Evolutionary conservation across 306 rosid species (phyloP).

Genomic region (Dicorynia guianensis): DNA sequence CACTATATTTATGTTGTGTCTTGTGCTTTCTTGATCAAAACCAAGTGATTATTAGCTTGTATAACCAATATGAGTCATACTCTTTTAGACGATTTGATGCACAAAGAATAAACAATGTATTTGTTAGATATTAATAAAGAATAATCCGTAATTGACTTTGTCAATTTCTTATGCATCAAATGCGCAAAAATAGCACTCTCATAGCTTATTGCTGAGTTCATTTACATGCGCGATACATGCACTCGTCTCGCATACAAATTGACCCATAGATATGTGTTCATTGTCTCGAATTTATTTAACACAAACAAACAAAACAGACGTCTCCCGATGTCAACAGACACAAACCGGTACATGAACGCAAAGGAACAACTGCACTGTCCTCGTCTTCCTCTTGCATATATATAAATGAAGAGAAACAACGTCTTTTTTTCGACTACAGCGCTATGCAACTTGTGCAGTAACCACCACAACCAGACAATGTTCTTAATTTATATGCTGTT

Average conservation of each 20-base stretch:
- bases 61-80: no score
- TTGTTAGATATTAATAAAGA: no score
- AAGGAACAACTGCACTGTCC: conserved; percentile 24
- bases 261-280: neutral
- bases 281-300: neutral
- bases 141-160: no score
- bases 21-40: no score
- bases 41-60: no score
- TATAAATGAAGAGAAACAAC: conserved; percentile 48
- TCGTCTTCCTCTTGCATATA: conserved; percentile 38
- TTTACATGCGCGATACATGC: neutral
- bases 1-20: no score
- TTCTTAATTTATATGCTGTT: conserved; percentile 20
- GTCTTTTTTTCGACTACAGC: conserved; percentile 15
- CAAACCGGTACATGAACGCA: conserved; percentile 23
- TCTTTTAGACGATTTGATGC: no score
- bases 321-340: conserved; percentile 22
- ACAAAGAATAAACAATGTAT: no score
- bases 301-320: conserved; percentile 19
- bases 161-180: no score
- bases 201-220: neutral
- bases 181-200: no score
- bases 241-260: neutral
- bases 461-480: conserved; percentile 38
- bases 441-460: conserved; percentile 36